Percentiles rank a stretch among this genome's conserved stretches.
Evolutionary conservation across 306 rosid genomes (phyloP).

Genomic region (Mimosa bimucronata): DNA sequence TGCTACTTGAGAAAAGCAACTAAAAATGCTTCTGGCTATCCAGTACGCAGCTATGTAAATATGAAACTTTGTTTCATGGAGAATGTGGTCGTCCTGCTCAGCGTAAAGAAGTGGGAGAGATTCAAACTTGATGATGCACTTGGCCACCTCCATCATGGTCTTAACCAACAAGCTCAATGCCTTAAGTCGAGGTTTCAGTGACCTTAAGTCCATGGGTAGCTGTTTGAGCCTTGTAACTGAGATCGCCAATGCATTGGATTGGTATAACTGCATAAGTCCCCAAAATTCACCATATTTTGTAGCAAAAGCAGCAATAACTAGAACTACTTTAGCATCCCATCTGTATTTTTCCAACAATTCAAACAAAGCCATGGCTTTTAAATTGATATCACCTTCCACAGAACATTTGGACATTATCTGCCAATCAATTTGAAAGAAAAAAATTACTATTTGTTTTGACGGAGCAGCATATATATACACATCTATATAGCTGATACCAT

Average conservation of each 20-base stretch:
- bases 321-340: slow-evolving; percentile 66
- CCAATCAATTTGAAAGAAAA: slow-evolving; percentile 27
- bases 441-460: neutral
- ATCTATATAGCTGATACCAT: slow-evolving; percentile 39
- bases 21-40: slow-evolving; percentile 61
- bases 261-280: slow-evolving; percentile 51
- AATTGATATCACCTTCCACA: slow-evolving; percentile 47
- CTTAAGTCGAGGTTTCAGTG: slow-evolving; percentile 44
- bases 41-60: slow-evolving; percentile 59
- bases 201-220: slow-evolving; percentile 38
- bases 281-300: slow-evolving; percentile 60
- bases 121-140: slow-evolving; percentile 65
- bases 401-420: slow-evolving; percentile 57
- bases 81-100: slow-evolving; percentile 38
- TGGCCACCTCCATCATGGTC: slow-evolving; percentile 56
- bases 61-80: slow-evolving; percentile 32
- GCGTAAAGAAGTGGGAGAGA: slow-evolving; percentile 42
- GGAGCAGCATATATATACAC: neutral
- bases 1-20: slow-evolving; percentile 53
- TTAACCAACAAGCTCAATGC: slow-evolving; percentile 54
- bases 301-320: slow-evolving; percentile 65
- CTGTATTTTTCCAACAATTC: slow-evolving; percentile 56
- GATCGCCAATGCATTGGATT: slow-evolving; percentile 47
- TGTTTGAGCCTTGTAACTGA: slow-evolving; percentile 52
- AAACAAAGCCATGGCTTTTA: slow-evolving; percentile 54